Percentiles rank a stretch among this genome's conserved stretches.
Evolutionary conservation across 352 stramenopile species (phyloP).

Genomic region (Globisporangium orthogonon): DNA sequence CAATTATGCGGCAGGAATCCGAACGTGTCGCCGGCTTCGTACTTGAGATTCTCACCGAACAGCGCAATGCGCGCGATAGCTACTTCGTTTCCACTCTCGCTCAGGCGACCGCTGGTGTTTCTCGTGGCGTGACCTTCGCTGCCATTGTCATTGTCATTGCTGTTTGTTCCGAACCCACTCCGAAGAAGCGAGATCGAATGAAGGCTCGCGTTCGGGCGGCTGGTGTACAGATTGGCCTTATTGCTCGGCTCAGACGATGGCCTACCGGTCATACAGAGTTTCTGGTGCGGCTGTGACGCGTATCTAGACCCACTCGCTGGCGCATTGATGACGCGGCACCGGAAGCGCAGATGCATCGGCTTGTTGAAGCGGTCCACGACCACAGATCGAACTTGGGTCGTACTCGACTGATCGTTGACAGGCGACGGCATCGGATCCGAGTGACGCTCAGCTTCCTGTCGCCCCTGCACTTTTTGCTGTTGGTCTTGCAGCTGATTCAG

Average conservation of each 20-base stretch:
- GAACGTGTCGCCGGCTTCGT: constrained; percentile 84
- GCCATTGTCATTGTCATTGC: background rate
- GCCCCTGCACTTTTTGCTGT: background rate
- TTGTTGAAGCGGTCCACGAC: constrained; percentile 17
- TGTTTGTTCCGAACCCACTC: background rate
- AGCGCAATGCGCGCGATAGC: constrained; percentile 50
- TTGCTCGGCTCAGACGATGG: background rate
- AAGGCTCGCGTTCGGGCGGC: constrained; percentile 6
- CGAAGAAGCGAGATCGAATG: constrained; percentile 10
- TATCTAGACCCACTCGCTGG: background rate
- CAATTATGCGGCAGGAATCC: constrained; percentile 78
- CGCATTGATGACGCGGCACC: constrained; percentile 9
- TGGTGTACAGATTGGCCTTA: constrained; percentile 4
- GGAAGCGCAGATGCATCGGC: constrained; percentile 15
- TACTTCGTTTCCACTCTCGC: constrained; percentile 6
- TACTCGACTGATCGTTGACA: background rate
- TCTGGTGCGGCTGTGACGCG: background rate
- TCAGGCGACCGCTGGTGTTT: background rate
- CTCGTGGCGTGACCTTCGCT: background rate
- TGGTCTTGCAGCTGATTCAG: constrained; percentile 3
- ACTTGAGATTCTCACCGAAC: constrained; percentile 41
- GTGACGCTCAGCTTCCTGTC: background rate
- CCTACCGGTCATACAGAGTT: background rate
- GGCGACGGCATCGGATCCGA: background rate
- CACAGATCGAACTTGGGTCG: constrained; percentile 3